Evolutionary conservation across 805 yeast species (phyloP), one percentile per base, ranked within the genome.

Genomic region (Maudiozyma barnettii): DNA sequence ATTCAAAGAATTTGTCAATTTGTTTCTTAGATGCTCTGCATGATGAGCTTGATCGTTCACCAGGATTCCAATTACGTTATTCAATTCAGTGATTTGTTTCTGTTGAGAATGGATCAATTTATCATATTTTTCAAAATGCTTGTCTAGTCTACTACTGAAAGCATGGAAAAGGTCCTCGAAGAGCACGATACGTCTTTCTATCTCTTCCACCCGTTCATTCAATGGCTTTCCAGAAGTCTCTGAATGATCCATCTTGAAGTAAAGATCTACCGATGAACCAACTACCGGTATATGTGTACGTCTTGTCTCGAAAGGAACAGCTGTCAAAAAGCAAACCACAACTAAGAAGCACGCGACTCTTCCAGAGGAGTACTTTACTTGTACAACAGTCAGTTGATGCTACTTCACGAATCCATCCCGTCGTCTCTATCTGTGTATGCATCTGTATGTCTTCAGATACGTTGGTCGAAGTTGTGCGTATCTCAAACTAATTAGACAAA

Each of bases 51-150:
- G 65, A 38, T 61, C 66, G 43, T 58, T 59, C 31, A 62, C 45
- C 26, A 62, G 14, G 4, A 60, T 55, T 10, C 56, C 53, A 16
- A 63, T 38, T 19, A 57, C 54, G 7, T 57, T 54, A 41, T 54
- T 58, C 41, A 63, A 48, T n/a, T 59, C 61, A 20, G 46, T 50
- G 13, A 63, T 61, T 46, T 60, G 66, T 41, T 60, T 63, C 46
- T 61, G 66, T 45, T 63, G 67, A 2, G 63, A 51, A n/a, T 52
- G 46, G 4, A 63, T 51, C 14, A 61, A 49, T 45, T 52, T 49
- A 44, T 63, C 66, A 44, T 63, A 63, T 43, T 57, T 59, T 39
- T 63, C 58, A 50, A 62, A 63, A 49, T 61, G 62, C 26, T 58
- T 61, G 42, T 63, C 67, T 44, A 63, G 45, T 23, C 58, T 56